phyloP scores from a whole-genome alignment of 2,329 filamentous ascomycete genomes.

The Fusarium newnesense region DNA sequence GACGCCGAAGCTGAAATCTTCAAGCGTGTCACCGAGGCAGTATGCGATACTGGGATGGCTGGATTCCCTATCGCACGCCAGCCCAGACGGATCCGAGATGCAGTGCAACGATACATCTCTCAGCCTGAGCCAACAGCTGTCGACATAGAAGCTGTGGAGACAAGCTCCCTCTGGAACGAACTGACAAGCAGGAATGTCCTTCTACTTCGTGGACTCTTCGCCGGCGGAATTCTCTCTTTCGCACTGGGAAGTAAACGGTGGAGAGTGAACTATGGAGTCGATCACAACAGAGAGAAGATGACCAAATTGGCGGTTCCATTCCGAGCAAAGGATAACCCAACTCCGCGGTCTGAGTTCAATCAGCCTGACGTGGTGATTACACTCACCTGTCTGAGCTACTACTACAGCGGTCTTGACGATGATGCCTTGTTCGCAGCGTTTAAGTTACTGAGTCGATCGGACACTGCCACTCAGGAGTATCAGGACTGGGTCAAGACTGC shows the following conservation, averaged over 20 bases:
- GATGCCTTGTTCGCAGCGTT: conserved; percentile 61
- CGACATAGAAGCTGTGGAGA: conserved; percentile 52
- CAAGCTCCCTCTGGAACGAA: conserved; percentile 50
- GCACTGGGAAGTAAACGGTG: conserved; percentile 67
- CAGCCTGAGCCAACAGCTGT: conserved; percentile 38
- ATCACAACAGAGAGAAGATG: conserved; percentile 51
- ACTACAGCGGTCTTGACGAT: conserved; percentile 64
- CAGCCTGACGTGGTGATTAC: conserved; percentile 68
- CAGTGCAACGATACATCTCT: conserved; percentile 58
- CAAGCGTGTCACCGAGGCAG: conserved; percentile 47
- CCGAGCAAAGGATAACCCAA: conserved; percentile 67
- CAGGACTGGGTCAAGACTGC: conserved; percentile 56
- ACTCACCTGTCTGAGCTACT: conserved; percentile 66
- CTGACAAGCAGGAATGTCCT: conserved; percentile 52
- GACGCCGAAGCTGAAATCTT: conserved; percentile 47
- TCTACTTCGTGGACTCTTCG: conserved; percentile 66
- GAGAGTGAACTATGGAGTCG: conserved; percentile 72
- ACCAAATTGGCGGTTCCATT: conserved; percentile 68
- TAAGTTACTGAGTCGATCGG: conserved; percentile 57
- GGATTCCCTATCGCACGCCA: conserved; percentile 56
- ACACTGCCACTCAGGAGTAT: conserved; percentile 65
- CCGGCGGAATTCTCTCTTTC: conserved; percentile 64
- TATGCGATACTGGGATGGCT: conserved; percentile 56
- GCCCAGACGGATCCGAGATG: conserved; percentile 40
- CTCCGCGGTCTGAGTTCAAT: conserved; percentile 67